Percentiles rank a stretch among this genome's conserved stretches.
Conservation (phyloP, 441 rosid species). For the Kokia cookei region DNA sequence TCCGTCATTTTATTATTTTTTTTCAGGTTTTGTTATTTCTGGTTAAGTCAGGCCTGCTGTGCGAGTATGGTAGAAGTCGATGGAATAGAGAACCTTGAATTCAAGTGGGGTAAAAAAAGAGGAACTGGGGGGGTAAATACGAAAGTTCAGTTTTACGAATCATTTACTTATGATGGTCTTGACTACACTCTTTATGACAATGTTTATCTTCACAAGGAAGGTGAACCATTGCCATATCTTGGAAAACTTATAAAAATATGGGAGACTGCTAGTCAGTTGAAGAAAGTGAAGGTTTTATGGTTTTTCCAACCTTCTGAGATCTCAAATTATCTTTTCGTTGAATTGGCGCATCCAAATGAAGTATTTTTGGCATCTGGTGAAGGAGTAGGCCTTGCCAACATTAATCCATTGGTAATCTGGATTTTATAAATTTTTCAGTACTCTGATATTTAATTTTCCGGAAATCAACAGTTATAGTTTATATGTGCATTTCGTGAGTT, state of each 20-base stretch:
- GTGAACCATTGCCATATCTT: slow-evolving; percentile 52
- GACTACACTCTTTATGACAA: slow-evolving; percentile 65
- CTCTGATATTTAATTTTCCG: neutral
- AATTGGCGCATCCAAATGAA: slow-evolving; percentile 43
- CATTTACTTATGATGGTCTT: slow-evolving; percentile 60
- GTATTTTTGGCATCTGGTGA: slow-evolving; percentile 80
- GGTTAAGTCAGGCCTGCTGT: slow-evolving; percentile 10
- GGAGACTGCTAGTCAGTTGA: slow-evolving; percentile 47
- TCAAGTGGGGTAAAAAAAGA: slow-evolving; percentile 72
- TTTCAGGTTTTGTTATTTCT: slow-evolving; percentile 11
- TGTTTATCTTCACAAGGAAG: slow-evolving; percentile 41
- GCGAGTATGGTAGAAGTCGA: slow-evolving; percentile 45
- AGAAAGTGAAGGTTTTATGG: slow-evolving; percentile 74
- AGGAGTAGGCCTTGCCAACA: slow-evolving; percentile 64
- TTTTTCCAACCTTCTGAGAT: slow-evolving; percentile 70
- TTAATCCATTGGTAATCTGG: slow-evolving; percentile 74
- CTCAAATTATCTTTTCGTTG: slow-evolving; percentile 32
- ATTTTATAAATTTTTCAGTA: slow-evolving; percentile 1
- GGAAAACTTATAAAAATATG: slow-evolving; percentile 76
- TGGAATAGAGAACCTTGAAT: slow-evolving; percentile 37
- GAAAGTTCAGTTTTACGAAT: slow-evolving; percentile 64
- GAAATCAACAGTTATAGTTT: neutral
- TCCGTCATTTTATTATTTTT: neutral
- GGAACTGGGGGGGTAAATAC: slow-evolving; percentile 58
- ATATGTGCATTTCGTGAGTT: neutral